A percentile compares a stretch with the other conserved stretches of the same genome.
Conservation (phyloP, 208 protist genomes). For the Strigomonas galati region DNA sequence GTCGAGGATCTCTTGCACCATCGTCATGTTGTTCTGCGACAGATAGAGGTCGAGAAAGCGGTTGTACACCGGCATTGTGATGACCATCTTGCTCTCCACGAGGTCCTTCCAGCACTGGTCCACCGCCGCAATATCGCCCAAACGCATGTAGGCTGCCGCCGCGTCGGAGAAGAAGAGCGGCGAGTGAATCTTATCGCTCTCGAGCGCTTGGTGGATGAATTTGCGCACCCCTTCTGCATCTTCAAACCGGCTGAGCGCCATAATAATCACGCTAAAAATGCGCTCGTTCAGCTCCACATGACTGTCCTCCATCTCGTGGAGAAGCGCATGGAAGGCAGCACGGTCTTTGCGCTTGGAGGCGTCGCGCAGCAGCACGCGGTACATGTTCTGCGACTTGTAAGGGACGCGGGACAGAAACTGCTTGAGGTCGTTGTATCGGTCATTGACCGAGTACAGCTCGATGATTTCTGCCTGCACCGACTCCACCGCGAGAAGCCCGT, state of each 20-base stretch:
- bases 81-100: conserved; percentile 60
- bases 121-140: conserved; percentile 51
- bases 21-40: conserved; percentile 71
- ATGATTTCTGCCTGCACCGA: conserved; percentile 79
- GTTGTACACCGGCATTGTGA: conserved; percentile 89
- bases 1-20: conserved; percentile 86
- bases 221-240: conserved; percentile 59
- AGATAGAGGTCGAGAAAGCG: conserved; percentile 89
- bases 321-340: conserved; percentile 40
- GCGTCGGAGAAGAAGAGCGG: conserved; percentile 82
- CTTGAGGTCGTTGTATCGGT: conserved; percentile 33
- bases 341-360: conserved; percentile 58
- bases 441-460: conserved; percentile 53
- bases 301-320: conserved; percentile 44
- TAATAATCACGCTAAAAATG: conserved; percentile 74
- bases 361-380: conserved; percentile 72
- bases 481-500: conserved; percentile 62
- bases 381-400: conserved; percentile 62
- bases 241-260: conserved; percentile 55
- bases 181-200: conserved; percentile 37
- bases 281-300: conserved; percentile 66
- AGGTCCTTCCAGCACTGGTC: conserved; percentile 82
- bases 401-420: conserved; percentile 61
- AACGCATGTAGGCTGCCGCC: conserved; percentile 59
- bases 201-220: conserved; percentile 57